A percentile compares a stretch with the other conserved stretches of the same genome.
Conservation (phyloP, 2,329 filamentous ascomycete species). For the Didymella sp. region DNA sequence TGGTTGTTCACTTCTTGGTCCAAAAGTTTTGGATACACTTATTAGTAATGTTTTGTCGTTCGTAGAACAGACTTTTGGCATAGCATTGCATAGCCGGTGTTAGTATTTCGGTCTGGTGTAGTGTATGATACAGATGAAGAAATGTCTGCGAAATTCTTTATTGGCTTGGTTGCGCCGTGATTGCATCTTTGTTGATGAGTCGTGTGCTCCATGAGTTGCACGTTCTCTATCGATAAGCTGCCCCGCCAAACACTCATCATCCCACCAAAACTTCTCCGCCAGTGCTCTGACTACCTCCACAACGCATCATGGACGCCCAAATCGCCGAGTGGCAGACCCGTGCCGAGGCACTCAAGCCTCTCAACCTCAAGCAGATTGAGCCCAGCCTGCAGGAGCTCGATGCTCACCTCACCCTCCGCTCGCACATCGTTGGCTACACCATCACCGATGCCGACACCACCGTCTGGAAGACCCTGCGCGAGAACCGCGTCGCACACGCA, state of each 20-base stretch:
- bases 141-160: not conserved
- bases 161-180: not conserved
- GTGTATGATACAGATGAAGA: conserved; percentile 9
- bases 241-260: conserved; percentile 23
- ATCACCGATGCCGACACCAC: conserved; percentile 79
- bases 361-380: conserved; percentile 85
- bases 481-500: conserved; percentile 82
- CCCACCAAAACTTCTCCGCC: conserved; percentile 23
- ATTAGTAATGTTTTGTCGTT: conserved; percentile 31
- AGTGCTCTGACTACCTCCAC: conserved; percentile 9
- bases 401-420: conserved; percentile 84
- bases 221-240: conserved; percentile 14
- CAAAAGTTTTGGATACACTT: conserved; percentile 3
- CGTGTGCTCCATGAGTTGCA: conserved; percentile 6
- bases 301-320: conserved; percentile 42
- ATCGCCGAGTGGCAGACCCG: conserved; percentile 65
- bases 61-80: not conserved
- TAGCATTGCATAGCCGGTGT: conserved; percentile 18
- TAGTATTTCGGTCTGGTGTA: not conserved
- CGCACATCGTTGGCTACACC: conserved; percentile 82
- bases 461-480: conserved; percentile 82
- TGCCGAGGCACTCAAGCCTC: conserved; percentile 58
- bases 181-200: not conserved
- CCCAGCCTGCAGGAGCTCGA: conserved; percentile 78
- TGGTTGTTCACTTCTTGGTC: conserved; percentile 2